Evolutionary conservation across 768 basidiomycete genomes (phyloP), one percentile per base, ranked within the genome.

Genomic region (Leccinum incarnatum): DNA sequence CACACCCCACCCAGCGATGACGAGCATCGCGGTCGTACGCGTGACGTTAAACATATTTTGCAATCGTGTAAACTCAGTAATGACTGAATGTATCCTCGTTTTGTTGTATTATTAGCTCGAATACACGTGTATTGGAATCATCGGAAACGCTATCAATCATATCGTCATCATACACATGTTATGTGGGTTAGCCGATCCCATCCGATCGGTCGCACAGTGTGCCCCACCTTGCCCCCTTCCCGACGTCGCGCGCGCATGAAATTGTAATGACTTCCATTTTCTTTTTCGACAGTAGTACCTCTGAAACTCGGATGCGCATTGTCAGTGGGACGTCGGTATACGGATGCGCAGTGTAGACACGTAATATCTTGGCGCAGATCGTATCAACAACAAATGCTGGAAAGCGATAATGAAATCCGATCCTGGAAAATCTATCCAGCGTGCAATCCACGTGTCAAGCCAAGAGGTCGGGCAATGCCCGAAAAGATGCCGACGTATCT

Each of bases 1-100:
- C 32, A 32, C 7, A 73, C 73, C 45, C 76, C 77, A 5, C 76
- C 78, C 61, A 72, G 71, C 36, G 77, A 76, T 53, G 76, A 78
- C 53, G 74, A 66, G 6, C 11, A 19, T 45, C 42, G 42, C 19
- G 42, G 42, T 45, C 42, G 42, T 37, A 8, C 40, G 15, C 40
- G 40, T 4, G 40, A 40, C 7, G 7, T 40, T 3, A 40, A 40
- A 10, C 15, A 8, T 40, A 9, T 40, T 40, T n/a, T n/a, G 34
- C 34, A 36, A 15, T 36, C 34, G 14, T 36, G 34, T 5, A 36
- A 36, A 36, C 34, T 36, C 10, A 6, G 34, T 36, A 15, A 36
- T 7, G 34, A 14, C 5, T 36, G 14, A 36, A 14, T 15, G 34
- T 36, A 36, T 36, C 5, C 34, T 15, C 5, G 34, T 36, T 3